A percentile compares a stretch with the other conserved stretches of the same genome.
phyloP scores from a whole-genome alignment of 176 grass and related monocot genomes.

The Coix lacrymajobi region DNA sequence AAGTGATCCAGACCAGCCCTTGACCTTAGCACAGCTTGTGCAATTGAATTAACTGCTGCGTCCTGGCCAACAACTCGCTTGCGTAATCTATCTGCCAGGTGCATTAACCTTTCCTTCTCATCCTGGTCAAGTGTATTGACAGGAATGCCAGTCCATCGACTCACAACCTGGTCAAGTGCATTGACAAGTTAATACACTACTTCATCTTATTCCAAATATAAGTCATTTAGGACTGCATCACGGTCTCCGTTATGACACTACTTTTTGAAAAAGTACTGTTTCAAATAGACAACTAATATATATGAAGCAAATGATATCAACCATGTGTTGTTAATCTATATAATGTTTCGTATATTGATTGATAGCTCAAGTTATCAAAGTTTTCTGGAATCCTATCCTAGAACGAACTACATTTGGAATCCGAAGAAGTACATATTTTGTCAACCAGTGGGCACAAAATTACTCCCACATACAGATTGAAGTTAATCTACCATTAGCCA shows the following conservation, averaged over 20 bases:
- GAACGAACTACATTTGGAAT: too few species aligned
- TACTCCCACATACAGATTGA: background rate
- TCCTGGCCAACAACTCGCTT: constrained; percentile 46
- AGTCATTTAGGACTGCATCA: background rate
- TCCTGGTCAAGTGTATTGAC: constrained; percentile 25
- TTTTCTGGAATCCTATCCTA: too few species aligned
- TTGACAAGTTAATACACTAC: background rate
- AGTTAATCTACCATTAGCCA: background rate
- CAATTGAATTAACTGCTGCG: constrained; percentile 34
- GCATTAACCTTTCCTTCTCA: constrained; percentile 40
- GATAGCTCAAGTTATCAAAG: background rate
- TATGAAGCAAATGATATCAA: too few species aligned
- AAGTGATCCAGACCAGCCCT: constrained; percentile 32
- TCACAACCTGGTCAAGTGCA: constrained; percentile 9
- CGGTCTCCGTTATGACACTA: too few species aligned
- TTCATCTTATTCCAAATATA: background rate
- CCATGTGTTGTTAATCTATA: background rate
- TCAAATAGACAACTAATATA: background rate
- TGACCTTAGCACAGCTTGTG: constrained; percentile 33
- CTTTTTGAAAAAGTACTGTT: background rate
- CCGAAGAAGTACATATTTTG: too few species aligned
- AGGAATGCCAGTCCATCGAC: constrained; percentile 42
- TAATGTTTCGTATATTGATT: background rate
- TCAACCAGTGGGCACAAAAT: background rate
- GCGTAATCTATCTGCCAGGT: constrained; percentile 28